These are phyloP conservation scores for Akebia trifoliata DNA, from an alignment of 164 flowering plant genomes.

Conservation along the genomic window DNA sequence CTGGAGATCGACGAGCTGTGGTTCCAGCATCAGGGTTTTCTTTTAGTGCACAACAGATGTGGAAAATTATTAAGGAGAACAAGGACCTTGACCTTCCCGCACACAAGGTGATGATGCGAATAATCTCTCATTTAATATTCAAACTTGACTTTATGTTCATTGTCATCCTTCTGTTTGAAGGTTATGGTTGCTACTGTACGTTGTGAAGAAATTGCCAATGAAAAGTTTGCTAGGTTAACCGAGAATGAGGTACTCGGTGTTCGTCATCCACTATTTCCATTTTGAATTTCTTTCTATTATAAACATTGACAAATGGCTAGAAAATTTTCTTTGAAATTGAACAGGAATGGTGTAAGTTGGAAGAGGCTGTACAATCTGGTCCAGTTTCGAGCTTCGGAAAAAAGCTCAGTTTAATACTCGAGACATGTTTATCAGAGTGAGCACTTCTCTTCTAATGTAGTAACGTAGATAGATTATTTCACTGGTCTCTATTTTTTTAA, in stretches of 20 bases:
- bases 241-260: slow-evolving; percentile 52
- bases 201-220: slow-evolving; percentile 97
- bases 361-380: slow-evolving; percentile 69
- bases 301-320: not conserved
- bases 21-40: slow-evolving; percentile 99
- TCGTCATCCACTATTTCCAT: not conserved
- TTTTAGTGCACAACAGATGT: slow-evolving; percentile 92
- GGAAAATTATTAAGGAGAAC: slow-evolving; percentile 96
- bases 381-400: slow-evolving; percentile 76
- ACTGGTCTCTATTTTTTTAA: too few relatives aligned
- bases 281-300: not conserved
- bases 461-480: too few relatives aligned
- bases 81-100: slow-evolving; percentile 99
- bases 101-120: slow-evolving; percentile 64
- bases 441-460: slow-evolving; percentile 16
- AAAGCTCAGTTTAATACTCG: slow-evolving; percentile 64
- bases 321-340: slow-evolving; percentile 8
- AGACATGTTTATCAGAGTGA: slow-evolving; percentile 64
- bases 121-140: too few relatives aligned
- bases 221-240: slow-evolving; percentile 51
- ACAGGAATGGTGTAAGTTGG: slow-evolving; percentile 76
- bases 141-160: slow-evolving; percentile 7
- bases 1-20: slow-evolving; percentile 91
- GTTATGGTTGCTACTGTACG: slow-evolving; percentile 99
- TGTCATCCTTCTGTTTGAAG: slow-evolving; percentile 27